These are phyloP conservation scores for Polytrichum commune DNA, from an alignment of 225 moss, liverwort and hornwort species.

Conservation along the genomic window DNA sequence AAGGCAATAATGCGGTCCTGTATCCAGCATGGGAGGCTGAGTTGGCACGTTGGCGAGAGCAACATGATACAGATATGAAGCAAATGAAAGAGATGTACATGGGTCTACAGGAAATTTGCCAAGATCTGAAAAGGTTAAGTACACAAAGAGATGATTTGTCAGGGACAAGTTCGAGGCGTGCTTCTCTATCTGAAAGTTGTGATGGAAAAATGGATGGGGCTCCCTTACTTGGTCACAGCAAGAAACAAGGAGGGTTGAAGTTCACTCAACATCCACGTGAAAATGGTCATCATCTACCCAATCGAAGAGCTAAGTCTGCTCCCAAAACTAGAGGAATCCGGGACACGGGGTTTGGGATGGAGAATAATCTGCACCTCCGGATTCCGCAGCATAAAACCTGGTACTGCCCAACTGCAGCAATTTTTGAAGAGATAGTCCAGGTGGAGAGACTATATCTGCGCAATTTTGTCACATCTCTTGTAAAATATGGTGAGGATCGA, in stretches of 20 bases:
- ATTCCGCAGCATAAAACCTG: slow-evolving; percentile 35
- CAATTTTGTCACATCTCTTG: slow-evolving; percentile 42
- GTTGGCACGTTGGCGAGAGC: slow-evolving; percentile 47
- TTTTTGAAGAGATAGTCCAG: slow-evolving; percentile 61
- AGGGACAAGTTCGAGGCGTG: slow-evolving; percentile 40
- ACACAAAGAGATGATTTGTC: slow-evolving; percentile 35
- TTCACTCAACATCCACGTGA: slow-evolving; percentile 16
- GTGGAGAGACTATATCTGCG: slow-evolving; percentile 50
- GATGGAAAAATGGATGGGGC: slow-evolving; percentile 28
- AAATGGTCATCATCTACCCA: slow-evolving; percentile 23
- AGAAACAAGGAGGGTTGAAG: slow-evolving; percentile 17
- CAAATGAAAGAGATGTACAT: slow-evolving; percentile 58
- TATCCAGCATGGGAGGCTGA: slow-evolving; percentile 61
- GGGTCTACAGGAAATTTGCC: slow-evolving; percentile 52
- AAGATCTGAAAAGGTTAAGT: slow-evolving; percentile 50
- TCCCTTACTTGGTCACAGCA: slow-evolving; percentile 24
- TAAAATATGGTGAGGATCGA: slow-evolving; percentile 42
- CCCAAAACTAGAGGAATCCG: slow-evolving; percentile 50
- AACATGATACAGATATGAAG: slow-evolving; percentile 54
- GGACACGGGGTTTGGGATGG: slow-evolving; percentile 45
- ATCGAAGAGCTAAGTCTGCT: slow-evolving; percentile 45
- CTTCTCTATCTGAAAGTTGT: slow-evolving; percentile 29
- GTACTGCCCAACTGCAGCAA: slow-evolving; percentile 50
- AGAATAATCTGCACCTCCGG: slow-evolving; percentile 43
- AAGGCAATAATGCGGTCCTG: slow-evolving; percentile 16